Evolutionary conservation across 2,329 filamentous ascomycete genomes (phyloP).

Genomic region (Exserohilum rostratum): DNA sequence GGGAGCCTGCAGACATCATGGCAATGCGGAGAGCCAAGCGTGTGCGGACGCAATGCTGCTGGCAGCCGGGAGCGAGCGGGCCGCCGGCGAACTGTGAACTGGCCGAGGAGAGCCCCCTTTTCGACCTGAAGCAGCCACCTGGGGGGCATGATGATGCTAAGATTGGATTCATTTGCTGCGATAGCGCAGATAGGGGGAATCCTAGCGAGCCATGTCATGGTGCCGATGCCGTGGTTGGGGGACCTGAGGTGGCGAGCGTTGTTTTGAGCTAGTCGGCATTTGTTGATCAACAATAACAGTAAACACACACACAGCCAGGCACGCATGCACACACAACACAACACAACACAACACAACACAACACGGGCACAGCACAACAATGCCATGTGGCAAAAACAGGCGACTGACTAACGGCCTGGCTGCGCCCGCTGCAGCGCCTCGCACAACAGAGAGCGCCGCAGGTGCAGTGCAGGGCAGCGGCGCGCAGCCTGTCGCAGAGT

Average conservation of each 20-base stretch:
- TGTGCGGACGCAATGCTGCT: not conserved
- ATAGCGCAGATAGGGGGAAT: slow-evolving; percentile 15
- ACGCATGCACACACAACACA: not conserved
- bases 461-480: not conserved
- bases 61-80: slow-evolving; percentile 21
- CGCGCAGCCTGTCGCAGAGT: not conserved
- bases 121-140: slow-evolving; percentile 6
- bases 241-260: slow-evolving; percentile 7
- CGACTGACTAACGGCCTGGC: no score
- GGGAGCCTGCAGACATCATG: slow-evolving; percentile 35
- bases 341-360: not conserved
- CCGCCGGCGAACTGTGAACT: slow-evolving; percentile 24
- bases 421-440: slow-evolving; percentile 12
- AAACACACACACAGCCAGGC: slow-evolving; percentile 2
- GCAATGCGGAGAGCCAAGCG: slow-evolving; percentile 37
- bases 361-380: not conserved
- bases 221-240: slow-evolving; percentile 15
- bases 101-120: slow-evolving; percentile 25
- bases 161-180: slow-evolving; percentile 28
- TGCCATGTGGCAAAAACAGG: not conserved
- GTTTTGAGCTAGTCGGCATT: slow-evolving; percentile 11
- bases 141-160: slow-evolving; percentile 28
- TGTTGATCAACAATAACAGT: slow-evolving; percentile 19
- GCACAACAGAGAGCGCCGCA: slow-evolving; percentile 5
- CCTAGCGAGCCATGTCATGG: slow-evolving; percentile 12